Evolutionary conservation across 1,284 basidiomycete genomes (phyloP).

Genomic region (Cystobasidiaceae sp.): DNA sequence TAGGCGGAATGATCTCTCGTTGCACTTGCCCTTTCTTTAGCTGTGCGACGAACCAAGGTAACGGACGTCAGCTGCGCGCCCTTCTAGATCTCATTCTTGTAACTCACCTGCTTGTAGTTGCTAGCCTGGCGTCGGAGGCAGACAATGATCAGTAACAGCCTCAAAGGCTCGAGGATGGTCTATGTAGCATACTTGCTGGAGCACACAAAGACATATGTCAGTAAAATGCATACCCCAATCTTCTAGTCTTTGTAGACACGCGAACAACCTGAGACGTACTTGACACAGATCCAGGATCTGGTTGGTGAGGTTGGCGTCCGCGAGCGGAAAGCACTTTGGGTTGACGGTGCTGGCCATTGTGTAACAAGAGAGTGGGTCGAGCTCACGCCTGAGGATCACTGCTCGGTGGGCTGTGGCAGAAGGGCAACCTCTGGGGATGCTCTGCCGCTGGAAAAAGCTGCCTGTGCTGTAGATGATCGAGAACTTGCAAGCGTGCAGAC

Average conservation of each 20-base stretch:
- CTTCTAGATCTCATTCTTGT: no score
- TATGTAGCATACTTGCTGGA: slow-evolving; percentile 12
- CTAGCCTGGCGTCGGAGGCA: slow-evolving; percentile 35
- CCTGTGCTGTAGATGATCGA: no score
- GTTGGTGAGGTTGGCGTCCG: slow-evolving; percentile 85
- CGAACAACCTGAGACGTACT: slow-evolving; percentile 35
- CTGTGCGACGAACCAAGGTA: no score
- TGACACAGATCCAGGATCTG: slow-evolving; percentile 58
- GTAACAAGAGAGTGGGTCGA: background rate
- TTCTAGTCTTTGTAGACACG: no score
- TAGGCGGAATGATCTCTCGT: no score
- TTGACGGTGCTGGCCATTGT: slow-evolving; percentile 7
- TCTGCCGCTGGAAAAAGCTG: no score
- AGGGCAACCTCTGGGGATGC: no score
- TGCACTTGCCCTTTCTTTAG: slow-evolving; percentile 59
- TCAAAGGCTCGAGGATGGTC: no score
- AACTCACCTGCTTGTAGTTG: slow-evolving; percentile 29
- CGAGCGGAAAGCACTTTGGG: slow-evolving; percentile 75
- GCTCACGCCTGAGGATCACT: slow-evolving; percentile 17
- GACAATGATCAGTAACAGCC: background rate
- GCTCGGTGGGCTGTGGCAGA: background rate
- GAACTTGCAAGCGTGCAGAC: no score
- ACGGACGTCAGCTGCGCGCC: no score
- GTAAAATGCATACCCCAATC: no score
- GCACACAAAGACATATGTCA: no score